Conservation (phyloP, 352 stramenopile species). For the Thalassiosira mediterranea region DNA sequence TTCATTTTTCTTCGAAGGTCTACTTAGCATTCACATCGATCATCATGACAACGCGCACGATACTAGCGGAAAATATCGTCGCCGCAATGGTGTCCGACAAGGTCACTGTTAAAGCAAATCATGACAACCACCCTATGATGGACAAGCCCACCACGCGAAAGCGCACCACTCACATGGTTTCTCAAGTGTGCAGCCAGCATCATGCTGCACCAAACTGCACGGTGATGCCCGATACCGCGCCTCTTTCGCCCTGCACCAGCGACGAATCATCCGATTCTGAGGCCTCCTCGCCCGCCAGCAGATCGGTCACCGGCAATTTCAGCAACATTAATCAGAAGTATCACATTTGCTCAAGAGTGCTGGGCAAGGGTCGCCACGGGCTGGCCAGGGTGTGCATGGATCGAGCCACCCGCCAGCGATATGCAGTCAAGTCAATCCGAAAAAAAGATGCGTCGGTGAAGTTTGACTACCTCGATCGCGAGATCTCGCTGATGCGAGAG, state of each 20-base stretch:
- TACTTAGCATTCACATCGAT: too few relatives aligned
- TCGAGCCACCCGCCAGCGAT: slow-evolving; percentile 91
- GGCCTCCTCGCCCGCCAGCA: neutral
- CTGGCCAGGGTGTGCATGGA: slow-evolving; percentile 95
- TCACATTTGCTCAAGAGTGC: slow-evolving; percentile 81
- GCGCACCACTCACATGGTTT: too few relatives aligned
- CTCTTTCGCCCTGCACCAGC: neutral
- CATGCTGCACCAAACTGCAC: too few relatives aligned
- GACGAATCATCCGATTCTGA: neutral
- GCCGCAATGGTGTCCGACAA: too few relatives aligned
- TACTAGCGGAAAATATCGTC: too few relatives aligned
- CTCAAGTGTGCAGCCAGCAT: too few relatives aligned
- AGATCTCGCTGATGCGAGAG: slow-evolving; percentile 82
- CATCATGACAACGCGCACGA: too few relatives aligned
- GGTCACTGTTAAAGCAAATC: too few relatives aligned
- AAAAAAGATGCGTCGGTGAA: slow-evolving; percentile 93
- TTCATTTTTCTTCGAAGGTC: too few relatives aligned
- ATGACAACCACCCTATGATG: too few relatives aligned
- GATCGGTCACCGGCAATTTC: slow-evolving; percentile 27
- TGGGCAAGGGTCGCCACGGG: slow-evolving; percentile 90
- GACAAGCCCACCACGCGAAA: too few relatives aligned
- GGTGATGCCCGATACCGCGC: neutral
- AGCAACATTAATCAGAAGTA: slow-evolving; percentile 59
- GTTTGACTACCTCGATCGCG: slow-evolving; percentile 92
- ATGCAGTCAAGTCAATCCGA: slow-evolving; percentile 98